Conservation (phyloP, 306 rosid species). For the Citrullus mucosospermus region DNA sequence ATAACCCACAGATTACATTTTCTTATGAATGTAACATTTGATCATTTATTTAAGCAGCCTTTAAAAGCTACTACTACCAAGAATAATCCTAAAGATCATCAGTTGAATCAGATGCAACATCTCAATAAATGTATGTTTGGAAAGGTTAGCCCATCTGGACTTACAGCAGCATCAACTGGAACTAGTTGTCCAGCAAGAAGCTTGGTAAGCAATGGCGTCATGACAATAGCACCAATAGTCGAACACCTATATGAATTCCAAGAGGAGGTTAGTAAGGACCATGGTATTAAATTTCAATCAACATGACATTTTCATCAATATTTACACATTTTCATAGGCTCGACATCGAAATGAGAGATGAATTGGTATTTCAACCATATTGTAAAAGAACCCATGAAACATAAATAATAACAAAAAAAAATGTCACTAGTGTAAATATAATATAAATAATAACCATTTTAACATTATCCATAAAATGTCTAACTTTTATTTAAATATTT, state of each 20-base stretch:
- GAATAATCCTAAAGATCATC: background rate
- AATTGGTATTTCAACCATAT: too few species aligned
- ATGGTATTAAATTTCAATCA: too few species aligned
- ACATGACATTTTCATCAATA: too few species aligned
- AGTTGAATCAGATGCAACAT: background rate
- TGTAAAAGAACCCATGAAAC: too few species aligned
- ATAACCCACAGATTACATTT: background rate
- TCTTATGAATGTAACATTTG: background rate
- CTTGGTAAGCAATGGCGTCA: conserved; percentile 91
- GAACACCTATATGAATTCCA: conserved; percentile 51
- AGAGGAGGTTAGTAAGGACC: background rate
- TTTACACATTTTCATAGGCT: too few species aligned
- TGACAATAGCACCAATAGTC: conserved; percentile 76
- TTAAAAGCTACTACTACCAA: background rate
- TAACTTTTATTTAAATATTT: too few species aligned
- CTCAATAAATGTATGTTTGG: background rate
- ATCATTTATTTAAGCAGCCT: background rate
- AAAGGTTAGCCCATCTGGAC: conserved; percentile 17
- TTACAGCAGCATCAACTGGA: conserved; percentile 92
- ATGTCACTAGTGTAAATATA: too few species aligned
- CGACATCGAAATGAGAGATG: too few species aligned
- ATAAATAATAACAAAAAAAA: too few species aligned
- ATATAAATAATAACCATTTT: too few species aligned
- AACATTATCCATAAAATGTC: too few species aligned
- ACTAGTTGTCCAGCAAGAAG: conserved; percentile 94